Base-by-base conservation (phyloP, 495 filamentous ascomycete genomes). In the Poronia punctata region DNA sequence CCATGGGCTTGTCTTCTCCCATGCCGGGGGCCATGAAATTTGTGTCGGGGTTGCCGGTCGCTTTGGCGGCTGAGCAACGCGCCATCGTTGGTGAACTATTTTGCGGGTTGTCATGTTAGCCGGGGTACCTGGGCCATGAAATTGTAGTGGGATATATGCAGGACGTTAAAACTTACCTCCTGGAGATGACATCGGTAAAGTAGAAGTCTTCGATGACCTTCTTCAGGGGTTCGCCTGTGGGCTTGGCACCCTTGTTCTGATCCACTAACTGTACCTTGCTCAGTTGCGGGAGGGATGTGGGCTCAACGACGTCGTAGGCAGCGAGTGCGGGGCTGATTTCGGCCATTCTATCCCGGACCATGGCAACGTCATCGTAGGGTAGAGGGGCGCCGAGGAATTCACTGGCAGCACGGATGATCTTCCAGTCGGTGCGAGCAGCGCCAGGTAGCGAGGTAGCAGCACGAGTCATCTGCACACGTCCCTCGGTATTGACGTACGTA, bases 401-500 rank as follows among this genome's bases (percentile, higher is more conserved):
- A 60, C 82, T 86, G 43, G 71, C 73, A 2, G 92, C 92, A 39
- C 92, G 86, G 50, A 98, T 78, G 51, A 98, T 97, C 73, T 96
- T 97, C 92, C 92, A 98, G 62, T 98, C 92, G 48, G 93, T 89
- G 50, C 92, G 77, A 35, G 89, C 78, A 40, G 88, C 92, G 40
- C 92, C 92, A 32, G 86, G 83, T 39, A 92, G 66, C 26, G 79
- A 81, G 17, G 86, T 89, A 3, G 92, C 92, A 14, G 83, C 82
- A 46, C 92, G 80, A 31, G 85, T 88, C 65, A 97, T 81, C 67
- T 98, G 92, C 10, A 87, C 85, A 45, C 92, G 83, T 28, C 92
- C 92, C 62, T 98, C 92, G 7, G 92, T 97, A 74, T 97, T 98
- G 66, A 98, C 75, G 46, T 90, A 97, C 10, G 92, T 98, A 20